phyloP scores from a whole-genome alignment of 1,284 basidiomycete genomes.

The Cerrena zonata region DNA sequence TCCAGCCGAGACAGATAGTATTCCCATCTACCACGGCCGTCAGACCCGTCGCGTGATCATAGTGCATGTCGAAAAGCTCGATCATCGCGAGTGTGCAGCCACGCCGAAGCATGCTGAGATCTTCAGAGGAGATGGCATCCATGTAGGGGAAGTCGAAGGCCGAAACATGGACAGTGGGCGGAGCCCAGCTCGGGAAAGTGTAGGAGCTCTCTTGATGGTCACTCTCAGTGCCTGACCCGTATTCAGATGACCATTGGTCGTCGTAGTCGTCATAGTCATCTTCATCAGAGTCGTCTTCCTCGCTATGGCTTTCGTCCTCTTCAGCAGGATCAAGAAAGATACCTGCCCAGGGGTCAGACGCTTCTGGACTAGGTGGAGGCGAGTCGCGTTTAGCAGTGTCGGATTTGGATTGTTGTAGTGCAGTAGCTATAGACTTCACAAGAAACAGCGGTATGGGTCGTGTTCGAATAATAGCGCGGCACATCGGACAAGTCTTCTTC shows the following conservation, averaged over 20 bases:
- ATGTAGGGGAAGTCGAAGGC: slow-evolving; percentile 33
- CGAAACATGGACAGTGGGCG: slow-evolving; percentile 38
- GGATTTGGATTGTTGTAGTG: slow-evolving; percentile 40
- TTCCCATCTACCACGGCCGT: slow-evolving; percentile 34
- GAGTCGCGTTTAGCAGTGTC: slow-evolving; percentile 19
- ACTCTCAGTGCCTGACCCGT: slow-evolving; percentile 31
- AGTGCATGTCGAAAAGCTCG: slow-evolving; percentile 47
- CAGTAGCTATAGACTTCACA: slow-evolving; percentile 51
- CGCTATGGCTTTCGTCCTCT: slow-evolving; percentile 31
- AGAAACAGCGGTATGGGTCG: slow-evolving; percentile 64
- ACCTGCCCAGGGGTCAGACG: slow-evolving; percentile 61
- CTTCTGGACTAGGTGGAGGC: slow-evolving; percentile 28
- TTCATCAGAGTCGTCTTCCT: slow-evolving; percentile 29
- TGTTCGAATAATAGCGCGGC: slow-evolving; percentile 49
- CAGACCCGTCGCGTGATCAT: slow-evolving; percentile 48
- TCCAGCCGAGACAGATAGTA: slow-evolving; percentile 60
- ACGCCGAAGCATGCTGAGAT: slow-evolving; percentile 49
- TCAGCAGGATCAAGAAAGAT: slow-evolving; percentile 48
- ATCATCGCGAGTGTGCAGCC: slow-evolving; percentile 59
- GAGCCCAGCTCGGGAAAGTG: slow-evolving; percentile 49
- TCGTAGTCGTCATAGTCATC: slow-evolving; percentile 29
- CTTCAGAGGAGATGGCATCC: slow-evolving; percentile 31
- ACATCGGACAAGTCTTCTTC: slow-evolving; percentile 66
- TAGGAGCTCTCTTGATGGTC: slow-evolving; percentile 34
- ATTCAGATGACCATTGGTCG: slow-evolving; percentile 27